Base-by-base conservation (phyloP, 2,329 filamentous ascomycete genomes). In the Xylaria sp. region DNA sequence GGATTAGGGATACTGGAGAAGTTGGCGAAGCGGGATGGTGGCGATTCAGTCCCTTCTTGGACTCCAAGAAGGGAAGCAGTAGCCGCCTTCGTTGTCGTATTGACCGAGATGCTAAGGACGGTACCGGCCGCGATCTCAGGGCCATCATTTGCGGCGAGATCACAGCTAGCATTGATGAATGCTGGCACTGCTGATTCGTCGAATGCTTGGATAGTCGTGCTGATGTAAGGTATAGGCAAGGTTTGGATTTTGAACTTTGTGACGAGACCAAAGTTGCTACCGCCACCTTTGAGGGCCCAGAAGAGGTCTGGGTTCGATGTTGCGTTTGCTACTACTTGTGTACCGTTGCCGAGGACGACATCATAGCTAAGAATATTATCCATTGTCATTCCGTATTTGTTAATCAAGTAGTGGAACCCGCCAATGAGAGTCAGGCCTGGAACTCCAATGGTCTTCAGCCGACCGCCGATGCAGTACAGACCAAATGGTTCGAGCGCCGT, bases 11-110 rank as follows among this genome's bases (percentile, higher is more conserved):
- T 77, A 9, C 66, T 71, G 11, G 76, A 75, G 58, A 80, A 80
- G 50, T 77, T 77, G 11, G 71, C 69, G 32, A 81, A 80, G 1
- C 73, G 68, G 1, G 78, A 76, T 0, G 78, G 79, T 4, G 78
- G 78, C 3, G 67, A 76, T 48, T 75, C 76, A 9, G 72, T 69
- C 2, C 78, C 76, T 32, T 79, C 79, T 32, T 81, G 76, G 0
- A 81, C 75, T 17, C 80, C 80, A 6, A 81, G 65, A 0, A 81
- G 54, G 7, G 71, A 70, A 0, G 76, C 71, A 1, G 70, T 68
- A 2, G 71, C 61, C 0, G 47, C 55, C 27, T 74, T 74, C 0
- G 79, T 80, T 6, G 74, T 77, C 3, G 59, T 60, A 47, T 78
- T 78, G 57, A 77, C 76, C 24, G 68, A 72, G 21, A 80, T 74